Conservation (phyloP, 441 rosid genomes). For the Lepidium campestre region DNA sequence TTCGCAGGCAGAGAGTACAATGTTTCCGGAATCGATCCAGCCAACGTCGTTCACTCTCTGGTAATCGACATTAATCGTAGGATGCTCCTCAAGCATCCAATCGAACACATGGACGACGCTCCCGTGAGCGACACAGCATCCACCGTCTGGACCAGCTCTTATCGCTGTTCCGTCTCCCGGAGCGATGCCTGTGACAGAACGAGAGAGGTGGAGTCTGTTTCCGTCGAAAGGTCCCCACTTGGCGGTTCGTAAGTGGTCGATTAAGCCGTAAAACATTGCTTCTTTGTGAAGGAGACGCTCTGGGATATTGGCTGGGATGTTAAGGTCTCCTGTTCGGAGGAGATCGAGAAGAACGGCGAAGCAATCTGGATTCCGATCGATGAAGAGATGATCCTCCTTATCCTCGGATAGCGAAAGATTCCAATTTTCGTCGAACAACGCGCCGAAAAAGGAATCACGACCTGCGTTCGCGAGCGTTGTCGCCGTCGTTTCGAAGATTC, state of each 20-base stretch:
- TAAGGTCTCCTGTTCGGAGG: conserved; percentile 86
- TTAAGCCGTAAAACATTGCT: conserved; percentile 77
- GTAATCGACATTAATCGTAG: conserved; percentile 67
- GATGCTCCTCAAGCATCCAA: conserved; percentile 87
- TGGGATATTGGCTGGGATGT: conserved; percentile 55
- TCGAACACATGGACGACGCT: conserved; percentile 84
- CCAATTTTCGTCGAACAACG: conserved; percentile 82
- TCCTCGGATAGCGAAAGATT: conserved; percentile 22
- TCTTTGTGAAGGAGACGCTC: conserved; percentile 70
- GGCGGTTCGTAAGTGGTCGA: conserved; percentile 69
- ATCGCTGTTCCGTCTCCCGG: conserved; percentile 98
- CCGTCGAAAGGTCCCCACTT: conserved; percentile 90
- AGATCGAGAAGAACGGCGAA: conserved; percentile 87
- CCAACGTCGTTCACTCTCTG: conserved; percentile 89
- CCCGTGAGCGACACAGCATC: conserved; percentile 92
- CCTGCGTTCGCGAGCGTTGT: conserved; percentile 93
- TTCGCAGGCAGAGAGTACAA: conserved; percentile 75
- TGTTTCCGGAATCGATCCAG: conserved; percentile 58
- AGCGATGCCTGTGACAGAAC: conserved; percentile 67
- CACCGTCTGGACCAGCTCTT: conserved; percentile 88
- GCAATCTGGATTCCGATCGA: conserved; percentile 86
- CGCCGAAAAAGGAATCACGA: conserved; percentile 77
- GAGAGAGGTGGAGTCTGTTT: conserved; percentile 52
- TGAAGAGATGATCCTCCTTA: conserved; percentile 28
- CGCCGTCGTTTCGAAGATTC: conserved; percentile 75